Evolutionary conservation across 352 stramenopile genomes (phyloP).

Genomic region (Phytophthora pseudosyringae): DNA sequence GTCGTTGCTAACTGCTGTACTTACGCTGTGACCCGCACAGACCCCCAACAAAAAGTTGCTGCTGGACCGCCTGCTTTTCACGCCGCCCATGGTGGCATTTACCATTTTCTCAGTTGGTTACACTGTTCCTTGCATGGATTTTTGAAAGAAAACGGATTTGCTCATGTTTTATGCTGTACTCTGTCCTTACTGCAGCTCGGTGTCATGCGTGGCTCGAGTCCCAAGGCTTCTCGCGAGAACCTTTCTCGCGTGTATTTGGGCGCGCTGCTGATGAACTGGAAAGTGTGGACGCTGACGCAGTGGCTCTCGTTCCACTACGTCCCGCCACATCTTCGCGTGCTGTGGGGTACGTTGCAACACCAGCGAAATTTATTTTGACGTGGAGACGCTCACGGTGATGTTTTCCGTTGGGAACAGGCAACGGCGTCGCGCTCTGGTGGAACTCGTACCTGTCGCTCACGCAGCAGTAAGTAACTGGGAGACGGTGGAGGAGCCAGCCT

Average conservation of each 20-base stretch:
- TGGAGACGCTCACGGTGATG: constrained; percentile 2
- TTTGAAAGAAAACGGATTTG: not conserved
- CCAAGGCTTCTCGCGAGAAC: constrained; percentile 52
- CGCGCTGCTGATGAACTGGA: constrained; percentile 75
- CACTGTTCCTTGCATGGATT: not conserved
- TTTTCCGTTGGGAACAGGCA: constrained; percentile 49
- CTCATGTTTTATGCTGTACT: not conserved
- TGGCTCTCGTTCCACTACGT: constrained; percentile 82
- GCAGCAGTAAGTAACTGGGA: constrained; percentile 51
- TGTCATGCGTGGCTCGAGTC: constrained; percentile 60
- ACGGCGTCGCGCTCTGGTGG: constrained; percentile 77
- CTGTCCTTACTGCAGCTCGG: constrained; percentile 44
- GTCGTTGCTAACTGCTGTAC: not conserved
- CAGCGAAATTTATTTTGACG: constrained; percentile 6
- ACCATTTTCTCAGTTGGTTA: constrained; percentile 68
- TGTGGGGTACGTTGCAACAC: constrained; percentile 63
- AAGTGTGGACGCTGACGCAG: constrained; percentile 73
- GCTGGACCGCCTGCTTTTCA: constrained; percentile 70
- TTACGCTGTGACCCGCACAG: constrained; percentile 27
- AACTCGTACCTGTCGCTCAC: constrained; percentile 81
- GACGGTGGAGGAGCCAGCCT: constrained; percentile 1
- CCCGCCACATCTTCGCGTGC: constrained; percentile 68
- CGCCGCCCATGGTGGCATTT: constrained; percentile 69
- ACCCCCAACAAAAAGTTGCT: constrained; percentile 81
- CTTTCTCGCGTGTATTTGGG: constrained; percentile 52